Conservation (phyloP, 495 filamentous ascomycete genomes). For the Podospora pseudoanserina region DNA sequence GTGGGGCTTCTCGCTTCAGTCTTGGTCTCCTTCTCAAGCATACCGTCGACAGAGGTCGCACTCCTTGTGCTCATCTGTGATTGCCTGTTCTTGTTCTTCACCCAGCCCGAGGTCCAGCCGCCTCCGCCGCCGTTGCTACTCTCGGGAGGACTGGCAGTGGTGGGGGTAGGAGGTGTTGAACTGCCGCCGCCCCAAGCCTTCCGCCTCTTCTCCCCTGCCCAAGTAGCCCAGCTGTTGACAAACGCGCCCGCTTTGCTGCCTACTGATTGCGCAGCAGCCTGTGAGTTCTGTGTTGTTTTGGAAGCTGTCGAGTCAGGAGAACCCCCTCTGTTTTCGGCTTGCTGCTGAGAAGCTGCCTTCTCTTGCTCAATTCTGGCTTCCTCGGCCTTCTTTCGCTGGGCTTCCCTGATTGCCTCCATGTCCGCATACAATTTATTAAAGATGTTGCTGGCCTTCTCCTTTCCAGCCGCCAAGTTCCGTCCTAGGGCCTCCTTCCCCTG, state of each 20-base stretch:
- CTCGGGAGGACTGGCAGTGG: neutral
- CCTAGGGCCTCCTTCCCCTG: conserved; percentile 73
- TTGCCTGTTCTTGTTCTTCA: conserved; percentile 33
- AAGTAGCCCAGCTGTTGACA: conserved; percentile 88
- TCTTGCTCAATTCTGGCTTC: conserved; percentile 43
- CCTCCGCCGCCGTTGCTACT: conserved; percentile 17
- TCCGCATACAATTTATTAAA: conserved; percentile 87
- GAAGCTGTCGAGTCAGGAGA: conserved; percentile 52
- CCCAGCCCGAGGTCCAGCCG: conserved; percentile 40
- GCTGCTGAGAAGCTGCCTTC: conserved; percentile 14
- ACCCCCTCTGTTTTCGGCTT: conserved; percentile 13
- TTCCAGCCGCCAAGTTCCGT: conserved; percentile 73
- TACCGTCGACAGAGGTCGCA: conserved; percentile 17
- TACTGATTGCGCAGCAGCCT: conserved; percentile 44
- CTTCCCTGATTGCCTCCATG: conserved; percentile 80
- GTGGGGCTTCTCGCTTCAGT: neutral
- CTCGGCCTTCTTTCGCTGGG: conserved; percentile 66
- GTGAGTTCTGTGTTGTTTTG: conserved; percentile 50
- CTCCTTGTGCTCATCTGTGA: conserved; percentile 29
- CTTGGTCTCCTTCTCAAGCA: conserved; percentile 23
- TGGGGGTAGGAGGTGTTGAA: conserved; percentile 7
- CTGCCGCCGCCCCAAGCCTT: conserved; percentile 46
- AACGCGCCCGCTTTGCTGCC: conserved; percentile 78
- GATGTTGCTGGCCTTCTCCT: conserved; percentile 75
- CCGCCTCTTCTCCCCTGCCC: conserved; percentile 83